phyloP scores from a whole-genome alignment of 2,329 filamentous ascomycete genomes.

The Fusarium bactridioides region DNA sequence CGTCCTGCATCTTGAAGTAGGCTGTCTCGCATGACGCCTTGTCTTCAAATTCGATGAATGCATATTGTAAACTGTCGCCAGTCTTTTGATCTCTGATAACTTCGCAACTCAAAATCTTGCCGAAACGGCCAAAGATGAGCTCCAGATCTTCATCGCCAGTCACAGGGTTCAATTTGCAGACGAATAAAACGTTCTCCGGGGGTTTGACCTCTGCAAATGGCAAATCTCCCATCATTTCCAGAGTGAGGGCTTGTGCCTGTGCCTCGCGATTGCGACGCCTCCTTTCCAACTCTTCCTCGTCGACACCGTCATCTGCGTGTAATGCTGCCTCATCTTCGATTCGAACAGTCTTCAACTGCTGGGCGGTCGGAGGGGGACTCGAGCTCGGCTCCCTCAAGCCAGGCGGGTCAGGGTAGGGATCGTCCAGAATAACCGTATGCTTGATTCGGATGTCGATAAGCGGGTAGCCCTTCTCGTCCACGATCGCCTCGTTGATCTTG shows the following conservation, averaged over 20 bases:
- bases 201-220: conserved; percentile 98
- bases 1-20: conserved; percentile 98
- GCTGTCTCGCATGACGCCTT: conserved; percentile 93
- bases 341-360: conserved; percentile 88
- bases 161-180: conserved; percentile 98
- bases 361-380: conserved; percentile 82
- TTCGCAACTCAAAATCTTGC: conserved; percentile 93
- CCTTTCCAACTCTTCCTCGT: conserved; percentile 83
- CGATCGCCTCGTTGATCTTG: conserved; percentile 89
- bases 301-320: conserved; percentile 72
- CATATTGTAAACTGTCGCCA: conserved; percentile 94
- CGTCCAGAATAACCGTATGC: conserved; percentile 90
- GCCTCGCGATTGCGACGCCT: conserved; percentile 87
- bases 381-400: conserved; percentile 79
- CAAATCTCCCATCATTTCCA: conserved; percentile 97
- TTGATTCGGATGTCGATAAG: conserved; percentile 94
- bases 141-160: conserved; percentile 94
- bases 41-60: conserved; percentile 95
- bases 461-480: conserved; percentile 85
- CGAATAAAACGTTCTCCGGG: conserved; percentile 95
- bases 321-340: conserved; percentile 90
- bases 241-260: conserved; percentile 88
- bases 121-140: conserved; percentile 96
- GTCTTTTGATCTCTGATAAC: conserved; percentile 94
- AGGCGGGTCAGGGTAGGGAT: conserved; percentile 85